Evolutionary conservation across 805 yeast genomes (phyloP), one percentile per base, ranked within the genome.

Genomic region (Cyberlindnera sargentensis): DNA sequence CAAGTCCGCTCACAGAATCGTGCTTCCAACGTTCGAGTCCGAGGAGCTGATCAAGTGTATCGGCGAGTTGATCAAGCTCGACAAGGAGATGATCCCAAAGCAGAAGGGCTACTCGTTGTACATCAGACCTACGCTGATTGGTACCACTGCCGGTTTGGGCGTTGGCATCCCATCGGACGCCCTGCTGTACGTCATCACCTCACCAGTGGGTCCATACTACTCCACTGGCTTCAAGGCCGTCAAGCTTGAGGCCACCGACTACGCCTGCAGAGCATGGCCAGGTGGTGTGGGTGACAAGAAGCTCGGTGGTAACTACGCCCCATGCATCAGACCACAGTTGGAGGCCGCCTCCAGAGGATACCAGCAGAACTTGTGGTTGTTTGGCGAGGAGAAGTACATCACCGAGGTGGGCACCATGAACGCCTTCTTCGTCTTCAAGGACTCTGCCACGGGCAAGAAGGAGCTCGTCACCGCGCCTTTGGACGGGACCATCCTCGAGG

Each of bases 361-460:
- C 72, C 95, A 87, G 65, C 98, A 93, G 70, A 91, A 91, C 73
- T 71, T 91, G 64, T 91, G 98, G 99, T 73, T 91, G 58, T 91
- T 91, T 58, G 96, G 96, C 48, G 87, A 84, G 45, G 91, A 91
- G 63, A 78, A 80, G 56, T 64, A 78, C 64, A 79, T 91, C 57
- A 91, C 98, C 53, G 98, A 91, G 72, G 98, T 88, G 45, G 99
- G 99, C 53, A 89, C 98, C 46, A 93, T 91, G 98, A 91, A 91
- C 68, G 91, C 76, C 37, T 91, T 93, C 70, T 81, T 85, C 57
- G 96, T 80, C 31, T 87, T 91, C 73, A 70, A 83, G 65, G 77
- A 84, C 64, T 62, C 76, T n/a, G 67, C 66, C 36, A 75, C 82
- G 32, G 97, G 96, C 47, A 85, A 82, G 67, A 85, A 84, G 61